A percentile compares a stretch with the other conserved stretches of the same genome.
These are phyloP conservation scores for Ploettnerulaceae sp. DNA, from an alignment of 2,329 filamentous ascomycete genomes.

Conservation along the genomic window DNA sequence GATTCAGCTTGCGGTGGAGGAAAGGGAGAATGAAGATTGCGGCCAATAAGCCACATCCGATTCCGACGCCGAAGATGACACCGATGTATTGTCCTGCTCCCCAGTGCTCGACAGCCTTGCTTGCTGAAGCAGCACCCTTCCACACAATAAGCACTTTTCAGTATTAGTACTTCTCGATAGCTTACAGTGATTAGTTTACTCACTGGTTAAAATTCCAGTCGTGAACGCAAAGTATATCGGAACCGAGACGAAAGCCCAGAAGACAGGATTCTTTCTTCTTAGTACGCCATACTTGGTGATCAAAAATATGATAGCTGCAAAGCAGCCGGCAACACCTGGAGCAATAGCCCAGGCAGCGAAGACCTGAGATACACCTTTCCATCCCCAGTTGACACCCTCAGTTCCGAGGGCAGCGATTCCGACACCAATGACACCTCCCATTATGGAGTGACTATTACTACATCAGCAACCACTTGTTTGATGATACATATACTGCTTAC, in stretches of 20 bases:
- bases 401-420: slow-evolving; percentile 44
- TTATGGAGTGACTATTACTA: slow-evolving; percentile 9
- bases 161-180: too few relatives aligned
- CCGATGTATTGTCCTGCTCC: slow-evolving; percentile 36
- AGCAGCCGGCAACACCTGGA: slow-evolving; percentile 49
- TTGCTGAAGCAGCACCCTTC: slow-evolving; percentile 38
- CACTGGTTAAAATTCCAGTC: slow-evolving; percentile 38
- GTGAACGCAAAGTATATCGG: slow-evolving; percentile 41
- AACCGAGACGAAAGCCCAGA: slow-evolving; percentile 37
- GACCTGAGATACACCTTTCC: slow-evolving; percentile 53
- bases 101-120: slow-evolving; percentile 35
- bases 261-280: slow-evolving; percentile 38
- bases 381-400: slow-evolving; percentile 43
- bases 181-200: too few relatives aligned
- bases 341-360: slow-evolving; percentile 59
- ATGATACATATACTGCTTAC: background rate
- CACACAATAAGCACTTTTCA: slow-evolving; percentile 37
- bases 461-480: background rate
- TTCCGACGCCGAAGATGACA: slow-evolving; percentile 39
- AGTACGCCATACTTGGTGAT: slow-evolving; percentile 42
- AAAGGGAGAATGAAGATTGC: slow-evolving; percentile 45
- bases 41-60: slow-evolving; percentile 36
- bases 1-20: slow-evolving; percentile 39
- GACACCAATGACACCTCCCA: slow-evolving; percentile 45
- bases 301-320: slow-evolving; percentile 45